Percentiles rank a stretch among this genome's conserved stretches.
Conservation (phyloP, 331 rosid species). For the Rosa hybrid region DNA sequence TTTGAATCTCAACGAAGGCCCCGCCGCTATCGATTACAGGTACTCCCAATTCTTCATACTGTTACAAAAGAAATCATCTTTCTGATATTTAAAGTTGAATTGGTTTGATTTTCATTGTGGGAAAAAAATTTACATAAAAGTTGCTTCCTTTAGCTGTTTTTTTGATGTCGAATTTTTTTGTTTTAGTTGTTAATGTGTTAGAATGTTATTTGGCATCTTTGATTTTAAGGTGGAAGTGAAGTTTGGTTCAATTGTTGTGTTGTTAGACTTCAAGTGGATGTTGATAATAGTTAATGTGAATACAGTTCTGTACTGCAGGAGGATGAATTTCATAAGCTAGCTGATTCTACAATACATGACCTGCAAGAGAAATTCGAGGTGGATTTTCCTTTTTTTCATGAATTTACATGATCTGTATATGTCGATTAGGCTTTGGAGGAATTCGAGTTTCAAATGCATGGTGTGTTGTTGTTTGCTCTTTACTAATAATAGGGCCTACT, state of each 20-base stretch:
- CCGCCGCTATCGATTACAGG: slow-evolving; percentile 74
- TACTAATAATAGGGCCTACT: neutral
- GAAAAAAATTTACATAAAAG: neutral
- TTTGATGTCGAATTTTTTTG: neutral
- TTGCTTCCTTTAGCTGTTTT: neutral
- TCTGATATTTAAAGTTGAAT: neutral
- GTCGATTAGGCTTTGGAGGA: too few relatives aligned
- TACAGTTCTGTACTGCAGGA: slow-evolving; percentile 73
- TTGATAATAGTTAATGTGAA: slow-evolving; percentile 48
- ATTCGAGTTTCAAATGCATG: neutral
- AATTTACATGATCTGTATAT: too few relatives aligned
- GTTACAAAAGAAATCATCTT: neutral
- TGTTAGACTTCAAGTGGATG: slow-evolving; percentile 17
- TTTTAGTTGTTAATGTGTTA: neutral
- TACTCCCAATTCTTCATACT: slow-evolving; percentile 13
- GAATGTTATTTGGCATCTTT: neutral
- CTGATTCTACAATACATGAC: slow-evolving; percentile 69
- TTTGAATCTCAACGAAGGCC: slow-evolving; percentile 46
- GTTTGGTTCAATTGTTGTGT: neutral
- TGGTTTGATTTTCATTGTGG: neutral
- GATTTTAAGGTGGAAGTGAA: neutral
- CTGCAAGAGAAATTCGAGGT: slow-evolving; percentile 90
- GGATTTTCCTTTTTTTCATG: neutral
- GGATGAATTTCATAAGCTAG: slow-evolving; percentile 70
- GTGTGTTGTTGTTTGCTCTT: slow-evolving; percentile 4